Conservation (phyloP, 192 early-diverging fungal species). For the Coemansia furcata region DNA sequence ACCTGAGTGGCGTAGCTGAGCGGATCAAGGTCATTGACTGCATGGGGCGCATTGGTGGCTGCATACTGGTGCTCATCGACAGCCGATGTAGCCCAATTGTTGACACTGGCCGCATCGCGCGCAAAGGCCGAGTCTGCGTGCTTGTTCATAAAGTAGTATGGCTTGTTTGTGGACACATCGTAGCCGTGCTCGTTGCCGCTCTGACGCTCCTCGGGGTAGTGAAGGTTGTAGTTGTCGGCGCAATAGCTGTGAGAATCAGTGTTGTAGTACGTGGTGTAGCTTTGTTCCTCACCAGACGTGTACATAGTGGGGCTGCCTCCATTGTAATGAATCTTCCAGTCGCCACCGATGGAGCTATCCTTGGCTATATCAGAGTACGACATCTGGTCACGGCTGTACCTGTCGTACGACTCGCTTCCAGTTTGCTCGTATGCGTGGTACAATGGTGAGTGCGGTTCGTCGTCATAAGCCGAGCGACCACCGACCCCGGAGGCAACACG, state of each 20-base stretch:
- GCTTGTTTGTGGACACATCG: constrained; percentile 20
- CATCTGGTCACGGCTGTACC: neutral
- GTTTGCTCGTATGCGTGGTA: constrained; percentile 23
- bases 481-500: constrained; percentile 12
- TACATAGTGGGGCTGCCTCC: constrained; percentile 28
- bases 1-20: constrained; percentile 46
- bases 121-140: constrained; percentile 33
- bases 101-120: constrained; percentile 30
- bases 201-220: constrained; percentile 7
- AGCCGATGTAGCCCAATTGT: neutral
- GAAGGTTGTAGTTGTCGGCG: constrained; percentile 5
- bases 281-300: constrained; percentile 14
- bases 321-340: constrained; percentile 29
- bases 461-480: constrained; percentile 9
- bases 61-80: neutral
- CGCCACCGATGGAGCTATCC: constrained; percentile 7
- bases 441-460: constrained; percentile 6
- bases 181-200: neutral
- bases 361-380: constrained; percentile 10
- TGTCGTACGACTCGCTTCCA: neutral
- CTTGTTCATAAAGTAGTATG: constrained; percentile 42
- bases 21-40: constrained; percentile 49
- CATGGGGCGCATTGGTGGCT: constrained; percentile 8
- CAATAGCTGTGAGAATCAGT: constrained; percentile 3
- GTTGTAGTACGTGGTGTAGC: constrained; percentile 9